Base-by-base conservation (phyloP, 2,329 filamentous ascomycete genomes). In the Parafenestella ontariensis region DNA sequence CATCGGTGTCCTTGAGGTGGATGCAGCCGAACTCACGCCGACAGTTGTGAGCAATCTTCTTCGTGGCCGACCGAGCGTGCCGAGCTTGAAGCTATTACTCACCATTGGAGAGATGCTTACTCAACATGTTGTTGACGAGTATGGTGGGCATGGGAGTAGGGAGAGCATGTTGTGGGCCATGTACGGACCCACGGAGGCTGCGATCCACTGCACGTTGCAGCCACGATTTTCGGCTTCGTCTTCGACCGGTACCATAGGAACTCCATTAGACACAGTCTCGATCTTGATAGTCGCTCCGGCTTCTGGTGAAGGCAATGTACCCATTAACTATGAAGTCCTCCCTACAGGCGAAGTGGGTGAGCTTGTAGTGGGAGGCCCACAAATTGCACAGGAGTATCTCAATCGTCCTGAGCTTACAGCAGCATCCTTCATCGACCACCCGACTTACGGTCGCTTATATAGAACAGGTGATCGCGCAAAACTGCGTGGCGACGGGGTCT, bases 101-200 rank as follows among this genome's bases (percentile, higher is more conserved):
- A 96, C 92, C 0, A 96, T 96, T 62, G 93, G 93, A 5, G 93
- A 97, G 75, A 96, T 96, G 92, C 83, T 97, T 31, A 96, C 90
- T 3, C 81, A 83, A 37, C 84, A 86, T 8, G 88, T 97, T 1
- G 82, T 96, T 20, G 78, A 85, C 31, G 91, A 96, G 69, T 97
- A 95, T 79, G 92, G 91, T 5, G 85, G 85, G 2, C 77, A 79
- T 9, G 68, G 74, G 0, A 69, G 69, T 0, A 76, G 76, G 7
- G 71, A 79, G 1, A 88, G 89, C 62, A 87, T 96, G 39, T 81
- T 97, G 0, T 93, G 91, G 84, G 93, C 88, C 29, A 96, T 96
- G 92, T 97, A 97, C 70, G 93, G 93, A 0, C 93, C 93, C 1
- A 97, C 93, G 0, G 93, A 97, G 77, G 91, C 91, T 7, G 87